phyloP scores from a whole-genome alignment of 495 filamentous ascomycete genomes.

The Polyplosphaeria fusca region DNA sequence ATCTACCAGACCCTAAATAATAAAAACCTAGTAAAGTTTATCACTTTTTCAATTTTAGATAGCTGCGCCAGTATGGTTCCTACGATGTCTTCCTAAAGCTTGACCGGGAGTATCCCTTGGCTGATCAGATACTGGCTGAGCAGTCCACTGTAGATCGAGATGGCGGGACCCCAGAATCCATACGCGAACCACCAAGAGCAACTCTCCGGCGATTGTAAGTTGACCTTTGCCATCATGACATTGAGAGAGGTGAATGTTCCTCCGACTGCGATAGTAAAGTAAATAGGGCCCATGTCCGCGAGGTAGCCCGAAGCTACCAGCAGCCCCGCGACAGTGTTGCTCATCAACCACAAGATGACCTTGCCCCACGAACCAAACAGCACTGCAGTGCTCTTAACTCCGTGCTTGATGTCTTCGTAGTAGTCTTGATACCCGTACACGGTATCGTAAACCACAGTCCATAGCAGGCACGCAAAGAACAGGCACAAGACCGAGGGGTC shows the following conservation, averaged over 20 bases:
- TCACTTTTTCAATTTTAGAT: too few relatives aligned
- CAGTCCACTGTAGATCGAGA: too few relatives aligned
- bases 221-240: background rate
- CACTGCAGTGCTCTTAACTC: slow-evolving; percentile 45
- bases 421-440: slow-evolving; percentile 50
- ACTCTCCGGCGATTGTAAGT: background rate
- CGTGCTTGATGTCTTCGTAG: slow-evolving; percentile 45
- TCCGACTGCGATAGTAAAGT: background rate
- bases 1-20: too few relatives aligned
- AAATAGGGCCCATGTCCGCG: background rate
- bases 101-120: too few relatives aligned
- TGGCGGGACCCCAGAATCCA: background rate
- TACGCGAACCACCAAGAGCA: background rate
- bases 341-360: background rate
- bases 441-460: slow-evolving; percentile 49
- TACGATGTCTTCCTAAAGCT: too few relatives aligned
- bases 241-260: background rate
- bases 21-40: too few relatives aligned
- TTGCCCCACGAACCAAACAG: background rate
- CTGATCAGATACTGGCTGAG: too few relatives aligned
- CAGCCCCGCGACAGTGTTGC: background rate
- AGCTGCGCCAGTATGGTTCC: too few relatives aligned
- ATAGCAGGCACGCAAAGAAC: slow-evolving; percentile 35
- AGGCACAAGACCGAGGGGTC: slow-evolving; percentile 16
- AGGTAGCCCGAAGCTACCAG: background rate